phyloP scores from a whole-genome alignment of 2,329 filamentous ascomycete species.

The Elsinoe ampelina region DNA sequence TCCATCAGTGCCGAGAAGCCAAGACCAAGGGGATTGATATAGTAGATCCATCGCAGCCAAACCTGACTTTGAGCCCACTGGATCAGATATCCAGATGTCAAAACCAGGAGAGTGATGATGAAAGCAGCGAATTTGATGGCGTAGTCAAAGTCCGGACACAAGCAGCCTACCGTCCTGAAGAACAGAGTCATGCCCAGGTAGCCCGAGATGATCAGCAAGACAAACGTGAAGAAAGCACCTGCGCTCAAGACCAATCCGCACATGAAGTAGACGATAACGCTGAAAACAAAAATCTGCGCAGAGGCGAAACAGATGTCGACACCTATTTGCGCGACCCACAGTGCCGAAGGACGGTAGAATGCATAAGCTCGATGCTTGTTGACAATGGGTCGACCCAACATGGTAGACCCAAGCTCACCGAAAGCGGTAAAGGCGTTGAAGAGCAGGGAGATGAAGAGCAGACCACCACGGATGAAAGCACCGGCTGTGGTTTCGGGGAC shows the following conservation, averaged over 20 bases:
- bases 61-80: slow-evolving; percentile 66
- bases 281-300: slow-evolving; percentile 61
- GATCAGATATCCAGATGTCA: slow-evolving; percentile 76
- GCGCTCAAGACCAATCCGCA: slow-evolving; percentile 58
- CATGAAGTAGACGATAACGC: slow-evolving; percentile 73
- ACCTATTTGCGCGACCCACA: slow-evolving; percentile 76
- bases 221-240: slow-evolving; percentile 70
- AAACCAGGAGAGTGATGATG: slow-evolving; percentile 70
- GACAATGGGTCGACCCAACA: slow-evolving; percentile 66
- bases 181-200: slow-evolving; percentile 60
- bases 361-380: slow-evolving; percentile 79
- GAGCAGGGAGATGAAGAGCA: slow-evolving; percentile 68
- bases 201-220: slow-evolving; percentile 37
- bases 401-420: slow-evolving; percentile 63
- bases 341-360: slow-evolving; percentile 70
- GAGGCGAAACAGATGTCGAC: slow-evolving; percentile 64
- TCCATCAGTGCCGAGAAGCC: slow-evolving; percentile 73
- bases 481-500: slow-evolving; percentile 55
- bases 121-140: slow-evolving; percentile 72
- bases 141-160: slow-evolving; percentile 74
- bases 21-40: slow-evolving; percentile 64
- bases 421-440: slow-evolving; percentile 88
- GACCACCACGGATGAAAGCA: slow-evolving; percentile 72
- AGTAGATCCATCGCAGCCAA: slow-evolving; percentile 74
- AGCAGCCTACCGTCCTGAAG: slow-evolving; percentile 64